Percentiles rank a stretch among this genome's conserved stretches.
phyloP scores from a whole-genome alignment of 2,329 filamentous ascomycete genomes.

The Aspergillus sp. region DNA sequence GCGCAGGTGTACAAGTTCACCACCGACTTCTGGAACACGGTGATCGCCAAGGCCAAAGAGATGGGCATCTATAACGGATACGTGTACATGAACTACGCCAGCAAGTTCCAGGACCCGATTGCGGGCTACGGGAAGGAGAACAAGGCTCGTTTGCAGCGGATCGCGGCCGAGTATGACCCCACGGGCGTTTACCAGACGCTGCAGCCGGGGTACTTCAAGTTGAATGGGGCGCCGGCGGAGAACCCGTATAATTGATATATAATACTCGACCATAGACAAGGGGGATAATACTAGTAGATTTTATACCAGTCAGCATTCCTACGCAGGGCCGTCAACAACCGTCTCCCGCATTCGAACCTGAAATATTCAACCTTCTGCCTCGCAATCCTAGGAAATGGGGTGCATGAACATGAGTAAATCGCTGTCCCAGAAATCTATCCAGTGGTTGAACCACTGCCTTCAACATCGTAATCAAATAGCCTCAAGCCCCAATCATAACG shows the following conservation, averaged over 20 bases:
- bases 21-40: conserved; percentile 2
- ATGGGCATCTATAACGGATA: conserved; percentile 17
- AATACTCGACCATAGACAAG: no score
- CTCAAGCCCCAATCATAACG: conserved; percentile 16
- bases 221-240: background rate
- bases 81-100: conserved; percentile 38
- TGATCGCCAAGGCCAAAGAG: conserved; percentile 13
- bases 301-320: no score
- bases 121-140: conserved; percentile 29
- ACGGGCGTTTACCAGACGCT: conserved; percentile 18
- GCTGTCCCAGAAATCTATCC: no score
- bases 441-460: no score
- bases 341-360: no score
- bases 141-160: conserved; percentile 17
- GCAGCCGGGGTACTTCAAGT: conserved; percentile 8
- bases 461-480: no score
- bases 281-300: no score
- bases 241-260: no score
- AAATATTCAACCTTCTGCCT: no score
- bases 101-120: conserved; percentile 20
- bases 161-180: conserved; percentile 32
- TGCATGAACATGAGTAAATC: no score
- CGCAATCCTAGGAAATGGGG: no score
- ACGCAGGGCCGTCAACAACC: no score
- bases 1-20: conserved; percentile 6